These are phyloP conservation scores for Kwoniella heveanensis DNA, from an alignment of 768 basidiomycete species.

Conservation along the genomic window DNA sequence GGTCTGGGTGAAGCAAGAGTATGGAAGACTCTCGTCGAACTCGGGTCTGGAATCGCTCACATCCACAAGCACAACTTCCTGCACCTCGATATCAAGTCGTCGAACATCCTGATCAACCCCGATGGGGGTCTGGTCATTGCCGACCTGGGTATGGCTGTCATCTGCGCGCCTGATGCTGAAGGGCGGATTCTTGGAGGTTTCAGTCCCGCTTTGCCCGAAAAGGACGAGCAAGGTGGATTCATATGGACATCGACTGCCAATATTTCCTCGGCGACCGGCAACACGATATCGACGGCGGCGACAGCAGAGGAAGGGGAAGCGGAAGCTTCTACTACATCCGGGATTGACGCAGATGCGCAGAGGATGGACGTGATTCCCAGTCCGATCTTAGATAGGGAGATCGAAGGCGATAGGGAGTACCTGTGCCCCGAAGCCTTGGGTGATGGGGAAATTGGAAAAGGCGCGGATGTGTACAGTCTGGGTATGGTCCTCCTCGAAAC, in stretches of 20 bases:
- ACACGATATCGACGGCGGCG: background rate
- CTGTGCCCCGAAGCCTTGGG: conserved; percentile 92
- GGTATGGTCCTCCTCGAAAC: conserved; percentile 96
- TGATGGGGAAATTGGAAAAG: conserved; percentile 77
- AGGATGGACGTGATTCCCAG: conserved; percentile 26
- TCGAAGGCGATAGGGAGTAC: conserved; percentile 97
- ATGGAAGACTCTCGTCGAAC: conserved; percentile 92
- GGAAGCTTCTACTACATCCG: conserved; percentile 1
- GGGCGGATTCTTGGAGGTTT: conserved; percentile 28
- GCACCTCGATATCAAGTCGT: conserved; percentile 95
- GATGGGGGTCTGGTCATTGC: conserved; percentile 92
- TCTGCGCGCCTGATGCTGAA: conserved; percentile 68
- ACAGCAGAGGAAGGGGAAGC: conserved; percentile 15
- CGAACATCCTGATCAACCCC: conserved; percentile 87
- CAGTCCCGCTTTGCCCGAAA: conserved; percentile 42
- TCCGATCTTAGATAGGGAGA: conserved; percentile 53
- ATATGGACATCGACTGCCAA: conserved; percentile 23
- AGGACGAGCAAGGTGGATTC: conserved; percentile 37
- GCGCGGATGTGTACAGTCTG: conserved; percentile 94
- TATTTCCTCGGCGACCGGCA: background rate
- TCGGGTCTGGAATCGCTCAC: conserved; percentile 77
- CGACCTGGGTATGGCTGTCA: conserved; percentile 97
- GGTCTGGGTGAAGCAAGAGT: conserved; percentile 89
- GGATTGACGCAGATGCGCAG: background rate
- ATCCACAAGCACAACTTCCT: conserved; percentile 86